Percentiles rank a stretch among this genome's conserved stretches.
These are phyloP conservation scores for Claviceps quebecensis DNA, from an alignment of 2,329 filamentous ascomycete genomes.

Conservation along the genomic window DNA sequence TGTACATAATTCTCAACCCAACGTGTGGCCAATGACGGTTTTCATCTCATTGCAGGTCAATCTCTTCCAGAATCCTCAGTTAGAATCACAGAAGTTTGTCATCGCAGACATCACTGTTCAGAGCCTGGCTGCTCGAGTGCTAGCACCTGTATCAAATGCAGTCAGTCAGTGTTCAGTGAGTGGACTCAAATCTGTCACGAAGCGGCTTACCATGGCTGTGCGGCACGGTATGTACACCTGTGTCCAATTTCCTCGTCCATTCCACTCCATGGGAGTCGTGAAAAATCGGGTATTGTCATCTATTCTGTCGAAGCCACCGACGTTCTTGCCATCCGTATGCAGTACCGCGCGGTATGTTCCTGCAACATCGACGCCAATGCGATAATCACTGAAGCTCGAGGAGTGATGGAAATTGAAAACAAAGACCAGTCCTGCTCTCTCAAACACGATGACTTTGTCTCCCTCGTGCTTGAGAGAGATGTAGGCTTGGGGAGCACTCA, in stretches of 20 bases:
- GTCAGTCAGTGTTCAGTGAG: conserved; percentile 13
- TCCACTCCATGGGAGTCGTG: conserved; percentile 84
- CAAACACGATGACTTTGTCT: conserved; percentile 93
- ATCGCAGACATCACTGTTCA: conserved; percentile 4
- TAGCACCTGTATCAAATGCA: conserved; percentile 26
- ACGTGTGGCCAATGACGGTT: not conserved
- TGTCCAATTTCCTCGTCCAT: conserved; percentile 74
- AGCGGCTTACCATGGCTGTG: conserved; percentile 58
- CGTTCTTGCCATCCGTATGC: conserved; percentile 62
- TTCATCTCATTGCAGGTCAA: not conserved
- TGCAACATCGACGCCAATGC: conserved; percentile 70
- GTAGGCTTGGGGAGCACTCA: conserved; percentile 73
- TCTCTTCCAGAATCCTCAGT: too few relatives aligned
- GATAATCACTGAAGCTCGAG: conserved; percentile 79
- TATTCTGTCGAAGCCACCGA: conserved; percentile 68
- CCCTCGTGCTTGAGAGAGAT: conserved; percentile 85
- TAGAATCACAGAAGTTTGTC: too few relatives aligned
- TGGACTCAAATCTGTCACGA: not conserved
- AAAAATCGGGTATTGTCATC: conserved; percentile 77
- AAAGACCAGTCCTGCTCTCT: conserved; percentile 79
- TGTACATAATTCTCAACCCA: not conserved
- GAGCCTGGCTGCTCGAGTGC: conserved; percentile 25
- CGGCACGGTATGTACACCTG: conserved; percentile 82
- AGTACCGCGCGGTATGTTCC: conserved; percentile 82
- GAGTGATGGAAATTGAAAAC: conserved; percentile 92